phyloP scores from a whole-genome alignment of 2,329 filamentous ascomycete species.

The Fusarium pseudograminearum region DNA sequence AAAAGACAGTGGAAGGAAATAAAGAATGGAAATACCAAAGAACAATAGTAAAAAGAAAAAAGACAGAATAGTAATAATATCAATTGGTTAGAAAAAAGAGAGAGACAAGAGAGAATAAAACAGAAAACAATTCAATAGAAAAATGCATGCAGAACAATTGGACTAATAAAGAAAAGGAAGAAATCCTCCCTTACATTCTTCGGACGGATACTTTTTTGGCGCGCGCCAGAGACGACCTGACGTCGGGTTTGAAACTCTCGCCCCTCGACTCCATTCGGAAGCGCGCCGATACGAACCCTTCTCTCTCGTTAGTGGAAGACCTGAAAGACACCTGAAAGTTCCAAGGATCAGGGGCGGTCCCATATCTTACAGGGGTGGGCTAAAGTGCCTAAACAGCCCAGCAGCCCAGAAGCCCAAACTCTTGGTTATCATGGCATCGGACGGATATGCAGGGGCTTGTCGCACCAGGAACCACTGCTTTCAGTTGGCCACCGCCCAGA shows the following conservation, averaged over 20 bases:
- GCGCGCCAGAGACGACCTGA: conserved; percentile 26
- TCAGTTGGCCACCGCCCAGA: conserved; percentile 34
- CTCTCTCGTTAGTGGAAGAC: not conserved
- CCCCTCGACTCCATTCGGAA: conserved; percentile 15
- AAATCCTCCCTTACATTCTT: conserved; percentile 1
- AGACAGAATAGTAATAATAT: not conserved
- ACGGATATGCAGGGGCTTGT: conserved; percentile 40
- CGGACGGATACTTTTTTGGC: conserved; percentile 21
- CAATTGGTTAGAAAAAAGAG: not conserved
- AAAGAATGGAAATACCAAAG: conserved; percentile 20
- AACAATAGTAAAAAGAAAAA: conserved; percentile 10
- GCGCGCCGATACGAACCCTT: not conserved
- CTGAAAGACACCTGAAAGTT: conserved; percentile 11
- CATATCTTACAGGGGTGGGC: not conserved
- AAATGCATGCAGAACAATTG: conserved; percentile 2
- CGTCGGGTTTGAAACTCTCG: not conserved
- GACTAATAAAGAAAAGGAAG: not conserved
- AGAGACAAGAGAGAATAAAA: not conserved
- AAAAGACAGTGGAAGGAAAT: conserved; percentile 8
- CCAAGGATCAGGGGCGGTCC: not conserved
- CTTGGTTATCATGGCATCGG: conserved; percentile 19
- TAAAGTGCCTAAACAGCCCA: not conserved
- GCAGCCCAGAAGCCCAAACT: not conserved
- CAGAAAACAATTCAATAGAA: not conserved
- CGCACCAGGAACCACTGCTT: conserved; percentile 43